Conservation (phyloP, 1,284 basidiomycete genomes). For the Paramarasmius palmivorus region DNA sequence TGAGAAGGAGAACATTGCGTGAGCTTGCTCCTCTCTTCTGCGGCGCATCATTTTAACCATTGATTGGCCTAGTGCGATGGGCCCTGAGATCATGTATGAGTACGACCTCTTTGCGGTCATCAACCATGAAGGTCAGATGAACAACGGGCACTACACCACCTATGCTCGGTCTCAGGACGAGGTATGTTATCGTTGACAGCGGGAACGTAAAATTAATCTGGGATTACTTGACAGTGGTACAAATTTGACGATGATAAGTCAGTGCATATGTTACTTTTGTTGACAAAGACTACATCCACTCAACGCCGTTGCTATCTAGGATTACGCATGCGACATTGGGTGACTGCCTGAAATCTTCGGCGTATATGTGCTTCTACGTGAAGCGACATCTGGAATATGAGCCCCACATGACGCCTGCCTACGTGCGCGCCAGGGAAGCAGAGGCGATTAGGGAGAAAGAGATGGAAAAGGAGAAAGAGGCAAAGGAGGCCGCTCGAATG, state of each 20-base stretch:
- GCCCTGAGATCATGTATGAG: constrained; percentile 76
- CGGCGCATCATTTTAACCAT: constrained; percentile 2
- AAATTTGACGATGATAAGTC: constrained; percentile 94
- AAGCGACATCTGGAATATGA: constrained; percentile 85
- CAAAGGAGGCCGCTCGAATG: constrained; percentile 23
- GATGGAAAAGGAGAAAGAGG: constrained; percentile 53
- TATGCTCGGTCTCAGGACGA: constrained; percentile 77
- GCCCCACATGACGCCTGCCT: constrained; percentile 64
- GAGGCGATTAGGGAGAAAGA: constrained; percentile 69
- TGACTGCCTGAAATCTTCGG: constrained; percentile 67
- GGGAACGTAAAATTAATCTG: constrained; percentile 8
- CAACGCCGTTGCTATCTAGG: constrained; percentile 35
- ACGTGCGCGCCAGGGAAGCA: constrained; percentile 67
- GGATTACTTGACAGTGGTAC: constrained; percentile 71
- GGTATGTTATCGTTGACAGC: constrained; percentile 40
- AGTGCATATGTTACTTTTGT: constrained; percentile 25
- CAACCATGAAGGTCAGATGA: constrained; percentile 92
- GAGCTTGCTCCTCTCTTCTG: constrained; percentile 33
- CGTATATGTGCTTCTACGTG: constrained; percentile 94
- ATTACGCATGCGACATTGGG: constrained; percentile 71
- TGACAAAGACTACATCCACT: neutral
- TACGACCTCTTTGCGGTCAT: constrained; percentile 95
- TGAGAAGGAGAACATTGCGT: constrained; percentile 41
- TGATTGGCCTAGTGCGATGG: constrained; percentile 32
- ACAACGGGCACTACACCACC: constrained; percentile 94